Percentiles rank a stretch among this genome's conserved stretches.
Evolutionary conservation across 345 rosid species (phyloP).

Genomic region (Hevea brasiliensis): DNA sequence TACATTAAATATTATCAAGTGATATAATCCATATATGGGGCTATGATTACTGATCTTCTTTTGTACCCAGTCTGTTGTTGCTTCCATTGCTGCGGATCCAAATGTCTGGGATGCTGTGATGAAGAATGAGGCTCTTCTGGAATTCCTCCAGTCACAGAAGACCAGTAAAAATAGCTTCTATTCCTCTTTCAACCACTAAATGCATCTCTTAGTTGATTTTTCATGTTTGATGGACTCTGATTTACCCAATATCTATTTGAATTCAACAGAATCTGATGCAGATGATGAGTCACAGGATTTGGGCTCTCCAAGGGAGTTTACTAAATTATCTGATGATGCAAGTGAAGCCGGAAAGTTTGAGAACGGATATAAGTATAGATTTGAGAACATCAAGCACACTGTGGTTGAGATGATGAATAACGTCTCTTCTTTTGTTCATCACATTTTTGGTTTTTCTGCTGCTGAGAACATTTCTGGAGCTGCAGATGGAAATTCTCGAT

Average conservation of each 20-base stretch:
- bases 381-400: conserved; percentile 46
- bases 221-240: not conserved
- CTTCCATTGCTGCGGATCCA: conserved; percentile 71
- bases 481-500: conserved; percentile 31
- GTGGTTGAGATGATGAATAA: conserved; percentile 53
- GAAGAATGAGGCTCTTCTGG: conserved; percentile 49
- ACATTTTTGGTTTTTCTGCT: conserved; percentile 39
- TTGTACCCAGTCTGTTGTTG: conserved; percentile 58
- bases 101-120: conserved; percentile 71
- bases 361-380: conserved; percentile 18
- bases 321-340: conserved; percentile 32
- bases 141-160: conserved; percentile 46
- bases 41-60: not conserved
- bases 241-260: conserved; percentile 1
- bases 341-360: conserved; percentile 19
- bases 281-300: conserved; percentile 25
- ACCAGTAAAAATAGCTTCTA: conserved; percentile 27
- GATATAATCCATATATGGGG: not conserved
- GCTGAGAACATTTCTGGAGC: conserved; percentile 29
- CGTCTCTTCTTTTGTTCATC: conserved; percentile 48
- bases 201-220: not conserved
- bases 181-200: not conserved
- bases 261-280: conserved; percentile 13
- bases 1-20: not conserved
- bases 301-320: conserved; percentile 22